Conservation (phyloP, 1,284 basidiomycete genomes). For the Malassezia slooffiae region DNA sequence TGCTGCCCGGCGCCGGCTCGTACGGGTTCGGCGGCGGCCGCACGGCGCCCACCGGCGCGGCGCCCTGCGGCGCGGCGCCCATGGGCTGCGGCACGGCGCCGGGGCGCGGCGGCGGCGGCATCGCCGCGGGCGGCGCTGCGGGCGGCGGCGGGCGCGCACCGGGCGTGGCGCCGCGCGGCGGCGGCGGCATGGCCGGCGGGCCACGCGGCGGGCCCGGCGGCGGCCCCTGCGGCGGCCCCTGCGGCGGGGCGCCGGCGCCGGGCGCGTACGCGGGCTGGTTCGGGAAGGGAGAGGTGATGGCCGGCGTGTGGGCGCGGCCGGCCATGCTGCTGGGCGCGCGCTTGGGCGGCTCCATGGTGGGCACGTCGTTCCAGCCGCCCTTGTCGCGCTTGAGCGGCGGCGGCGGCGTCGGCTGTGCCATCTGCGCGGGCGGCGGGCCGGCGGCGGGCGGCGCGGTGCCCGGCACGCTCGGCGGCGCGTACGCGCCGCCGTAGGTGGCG, state of each 20-base stretch:
- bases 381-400: constrained; percentile 55
- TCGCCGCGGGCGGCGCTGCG: background rate
- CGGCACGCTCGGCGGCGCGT: constrained; percentile 1
- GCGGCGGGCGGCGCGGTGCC: constrained; percentile 29
- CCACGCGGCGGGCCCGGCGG: constrained; percentile 1
- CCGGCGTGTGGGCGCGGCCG: constrained; percentile 20
- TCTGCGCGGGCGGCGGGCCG: constrained; percentile 14
- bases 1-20: constrained; percentile 1
- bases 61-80: too few species aligned
- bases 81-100: too few species aligned
- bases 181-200: too few species aligned
- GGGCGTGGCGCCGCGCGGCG: too few species aligned
- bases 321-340: constrained; percentile 32
- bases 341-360: constrained; percentile 47
- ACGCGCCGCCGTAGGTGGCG: constrained; percentile 15
- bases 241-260: constrained; percentile 11
- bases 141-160: too few species aligned
- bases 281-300: constrained; percentile 79
- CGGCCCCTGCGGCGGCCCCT: constrained; percentile 4
- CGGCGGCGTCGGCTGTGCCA: constrained; percentile 45
- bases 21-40: constrained; percentile 6
- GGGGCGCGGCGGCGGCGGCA: constrained; percentile 2
- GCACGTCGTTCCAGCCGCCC: constrained; percentile 86
- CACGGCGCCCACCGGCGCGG: constrained; percentile 3
- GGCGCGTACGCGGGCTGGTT: constrained; percentile 50